These are phyloP conservation scores for Codiaeum variegatum DNA, from an alignment of 441 rosid species.

Conservation along the genomic window DNA sequence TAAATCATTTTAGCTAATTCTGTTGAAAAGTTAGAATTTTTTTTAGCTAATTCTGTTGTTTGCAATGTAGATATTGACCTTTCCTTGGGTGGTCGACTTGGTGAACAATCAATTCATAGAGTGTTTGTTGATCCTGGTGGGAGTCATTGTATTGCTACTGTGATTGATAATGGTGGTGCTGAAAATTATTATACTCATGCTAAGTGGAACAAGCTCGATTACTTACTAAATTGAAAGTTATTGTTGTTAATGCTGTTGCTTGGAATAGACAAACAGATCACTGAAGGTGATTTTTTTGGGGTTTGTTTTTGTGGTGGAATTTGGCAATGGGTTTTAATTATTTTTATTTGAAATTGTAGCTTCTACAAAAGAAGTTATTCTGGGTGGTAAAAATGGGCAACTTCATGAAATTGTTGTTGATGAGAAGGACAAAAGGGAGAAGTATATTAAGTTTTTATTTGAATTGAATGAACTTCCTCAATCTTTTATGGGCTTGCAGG, in stretches of 20 bases:
- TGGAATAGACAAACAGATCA: slow-evolving; percentile 95
- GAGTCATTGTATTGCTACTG: slow-evolving; percentile 86
- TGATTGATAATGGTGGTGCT: slow-evolving; percentile 77
- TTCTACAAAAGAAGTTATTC: slow-evolving; percentile 87
- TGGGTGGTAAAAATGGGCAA: slow-evolving; percentile 91
- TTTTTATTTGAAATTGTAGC: slow-evolving; percentile 32
- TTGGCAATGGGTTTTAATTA: slow-evolving; percentile 6
- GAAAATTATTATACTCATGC: slow-evolving; percentile 92
- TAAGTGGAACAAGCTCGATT: slow-evolving; percentile 87
- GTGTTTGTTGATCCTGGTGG: slow-evolving; percentile 99
- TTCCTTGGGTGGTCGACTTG: slow-evolving; percentile 63
- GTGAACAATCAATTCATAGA: slow-evolving; percentile 86
- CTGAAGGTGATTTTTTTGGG: slow-evolving; percentile 56
- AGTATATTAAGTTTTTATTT: slow-evolving; percentile 76
- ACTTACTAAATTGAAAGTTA: slow-evolving; percentile 72
- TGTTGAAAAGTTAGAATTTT: background rate
- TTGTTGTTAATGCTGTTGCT: slow-evolving; percentile 81
- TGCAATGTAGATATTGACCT: slow-evolving; percentile 73
- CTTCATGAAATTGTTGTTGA: slow-evolving; percentile 90
- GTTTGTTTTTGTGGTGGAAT: background rate
- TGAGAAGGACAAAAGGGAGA: slow-evolving; percentile 97
- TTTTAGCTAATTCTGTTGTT: background rate
- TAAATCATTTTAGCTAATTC: background rate
- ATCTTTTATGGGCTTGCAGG: slow-evolving; percentile 97
- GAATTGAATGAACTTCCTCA: slow-evolving; percentile 87